Evolutionary conservation across 805 yeast genomes (phyloP).

Genomic region (Huiozyma naganishii): DNA sequence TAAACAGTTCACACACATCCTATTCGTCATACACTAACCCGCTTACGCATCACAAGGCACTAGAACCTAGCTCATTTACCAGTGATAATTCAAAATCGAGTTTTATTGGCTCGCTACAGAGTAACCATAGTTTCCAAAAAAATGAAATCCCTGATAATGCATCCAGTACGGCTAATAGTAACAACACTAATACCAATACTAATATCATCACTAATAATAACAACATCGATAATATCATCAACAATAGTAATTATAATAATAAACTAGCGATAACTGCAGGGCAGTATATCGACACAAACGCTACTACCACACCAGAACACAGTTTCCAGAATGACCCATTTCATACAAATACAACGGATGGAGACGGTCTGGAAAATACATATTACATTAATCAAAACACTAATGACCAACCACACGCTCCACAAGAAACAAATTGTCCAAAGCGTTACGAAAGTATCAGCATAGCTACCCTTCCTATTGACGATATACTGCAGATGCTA

Average conservation of each 20-base stretch:
- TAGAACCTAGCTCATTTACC: no score
- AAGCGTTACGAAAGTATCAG: slow-evolving; percentile 23
- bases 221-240: background rate
- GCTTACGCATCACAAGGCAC: background rate
- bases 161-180: background rate
- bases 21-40: background rate
- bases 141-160: background rate
- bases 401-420: background rate
- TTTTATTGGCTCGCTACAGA: no score
- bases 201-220: background rate
- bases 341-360: background rate
- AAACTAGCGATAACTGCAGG: background rate
- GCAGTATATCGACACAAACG: background rate
- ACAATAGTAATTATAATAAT: background rate
- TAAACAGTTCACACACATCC: background rate
- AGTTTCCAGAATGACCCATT: no score
- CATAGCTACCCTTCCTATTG: slow-evolving; percentile 74
- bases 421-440: background rate
- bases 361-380: background rate
- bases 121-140: no score
- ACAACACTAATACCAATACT: background rate
- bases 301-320: background rate
- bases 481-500: slow-evolving; percentile 71
- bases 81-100: no score
- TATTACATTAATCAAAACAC: no score